Evolutionary conservation across 108 stramenopile genomes (phyloP), one percentile per base, ranked within the genome.

Genomic region (Pseudonitzschia multistriata): DNA sequence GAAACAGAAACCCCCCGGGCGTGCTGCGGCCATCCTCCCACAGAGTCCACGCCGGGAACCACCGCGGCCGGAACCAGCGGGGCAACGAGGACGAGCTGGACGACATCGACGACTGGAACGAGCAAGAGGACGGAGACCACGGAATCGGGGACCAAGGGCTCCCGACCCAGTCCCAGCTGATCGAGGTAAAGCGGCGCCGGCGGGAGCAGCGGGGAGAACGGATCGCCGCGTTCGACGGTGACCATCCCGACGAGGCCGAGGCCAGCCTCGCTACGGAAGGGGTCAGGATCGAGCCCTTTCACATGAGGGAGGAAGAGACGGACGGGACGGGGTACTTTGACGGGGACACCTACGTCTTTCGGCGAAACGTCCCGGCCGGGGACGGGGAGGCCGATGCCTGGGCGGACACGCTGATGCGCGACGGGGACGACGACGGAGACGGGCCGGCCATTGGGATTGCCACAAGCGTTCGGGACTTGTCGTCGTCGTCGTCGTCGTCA

Each of bases 321-420:
- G 81, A 90, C 56, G 93, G 93, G 10, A 78, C 73, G 57, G 92
- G 92, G 34, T 93, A 83, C 65, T 93, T 93, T 69, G 92, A 88
- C 42, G 91, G 91, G 28, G 91, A 90, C 69, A 93, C 91, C 10
- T 93, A 93, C 54, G 76, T 93, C 28, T 93, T 89, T 75, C 85
- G 91, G 27, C 77, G 78, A 49, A 73, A 76, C 39, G 25, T 36
- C 0, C 68, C 63, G 24, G 70, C 37, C 3, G 70, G 49, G 19
- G 86, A 85, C 15, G 86, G 74, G 28, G 91, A 88, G 66, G 79
- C 87, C n/a, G 88, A 89, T 71, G 91, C 91, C 22, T 92, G 91
- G 91, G 64, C 89, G 57, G 91, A 89, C 53, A 79, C 78, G 14
- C 67, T 85, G 10, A 59, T 59, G 17, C 29, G 40, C 2, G 73